These are phyloP conservation scores for Saccharum officinarum DNA, from an alignment of 176 grass and related monocot species.

Conservation along the genomic window DNA sequence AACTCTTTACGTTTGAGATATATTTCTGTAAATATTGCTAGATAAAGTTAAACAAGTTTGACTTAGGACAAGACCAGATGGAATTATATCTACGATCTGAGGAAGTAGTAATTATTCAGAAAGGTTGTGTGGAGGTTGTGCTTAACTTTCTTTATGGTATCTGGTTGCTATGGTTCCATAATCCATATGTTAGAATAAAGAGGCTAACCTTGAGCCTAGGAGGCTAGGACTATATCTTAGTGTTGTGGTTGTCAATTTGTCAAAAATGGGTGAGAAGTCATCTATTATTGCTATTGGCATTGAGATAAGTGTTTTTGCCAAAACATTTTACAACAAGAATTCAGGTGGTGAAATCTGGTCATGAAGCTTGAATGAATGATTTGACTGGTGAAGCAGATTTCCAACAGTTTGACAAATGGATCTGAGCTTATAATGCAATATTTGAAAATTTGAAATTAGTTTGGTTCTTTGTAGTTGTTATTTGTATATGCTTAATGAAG, in stretches of 20 bases:
- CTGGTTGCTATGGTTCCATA: neutral
- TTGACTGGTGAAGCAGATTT: neutral
- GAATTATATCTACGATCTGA: neutral
- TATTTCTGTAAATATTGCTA: neutral
- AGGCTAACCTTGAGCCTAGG: neutral
- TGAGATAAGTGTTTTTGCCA: neutral
- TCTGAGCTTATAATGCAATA: neutral
- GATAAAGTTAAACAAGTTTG: neutral
- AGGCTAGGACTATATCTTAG: neutral
- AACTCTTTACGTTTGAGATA: neutral
- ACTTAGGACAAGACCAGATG: neutral
- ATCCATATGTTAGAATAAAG: neutral
- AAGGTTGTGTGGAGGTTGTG: neutral
- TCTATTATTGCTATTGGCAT: neutral
- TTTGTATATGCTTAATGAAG: neutral
- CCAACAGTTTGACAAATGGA: neutral
- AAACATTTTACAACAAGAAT: neutral
- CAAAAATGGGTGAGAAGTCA: neutral
- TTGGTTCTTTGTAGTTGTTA: neutral
- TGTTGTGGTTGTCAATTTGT: neutral
- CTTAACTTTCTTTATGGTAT: slow-evolving; percentile 5
- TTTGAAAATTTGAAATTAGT: neutral
- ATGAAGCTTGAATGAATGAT: neutral
- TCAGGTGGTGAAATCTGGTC: neutral
- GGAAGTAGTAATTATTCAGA: neutral